Base-by-base conservation (phyloP, 805 yeast genomes). In the Peterozyma toletana region DNA sequence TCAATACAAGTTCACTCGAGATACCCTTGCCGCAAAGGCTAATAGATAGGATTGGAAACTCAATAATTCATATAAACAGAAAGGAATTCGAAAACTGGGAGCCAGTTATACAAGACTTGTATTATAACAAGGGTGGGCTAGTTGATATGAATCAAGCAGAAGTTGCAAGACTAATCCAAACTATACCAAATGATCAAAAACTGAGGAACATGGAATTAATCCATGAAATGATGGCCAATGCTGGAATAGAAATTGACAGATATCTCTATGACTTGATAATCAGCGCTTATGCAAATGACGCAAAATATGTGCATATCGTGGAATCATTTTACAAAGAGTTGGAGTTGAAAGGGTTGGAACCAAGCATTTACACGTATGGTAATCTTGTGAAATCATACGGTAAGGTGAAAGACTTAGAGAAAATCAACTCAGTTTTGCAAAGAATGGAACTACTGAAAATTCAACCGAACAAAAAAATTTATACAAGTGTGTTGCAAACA, bases 401-500 rank as follows among this genome's bases (percentile, higher is more conserved):
- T 33, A 71, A 73, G 51, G 48, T 47, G 16, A 55, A 53, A 30
- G 54, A 69, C 42, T 49, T 76, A 37, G 57, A 49, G 1, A 64
- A 62, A 38, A 68, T 77, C 39, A 68, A 74, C 41, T 42, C 53
- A 2, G 54, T 60, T 29, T 50, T 75, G 34, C 42, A 49, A 2
- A 65, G 64, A 47, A 71, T 77, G 71, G 59, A 61, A 34, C 46
- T 48, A 5, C 39, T 36, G 4, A 68, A 64, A 1, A 46, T 75
- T 4, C 63, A 62, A 36, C 79, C 80, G 3, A 63, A 72, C 13
- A 57, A 66, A 4, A 54, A 58, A 3, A 63, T 80, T 1, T 80
- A 78, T 50, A 71, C 83, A 3, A 75, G 77, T 35, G 68, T 83
- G 6, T 55, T 86, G 36, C 80, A 81, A 48, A 69, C 86, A 18